A percentile compares a stretch with the other conserved stretches of the same genome.
phyloP scores from a whole-genome alignment of 345 rosid species.

The rapeseed (Brassica napus) region DNA sequence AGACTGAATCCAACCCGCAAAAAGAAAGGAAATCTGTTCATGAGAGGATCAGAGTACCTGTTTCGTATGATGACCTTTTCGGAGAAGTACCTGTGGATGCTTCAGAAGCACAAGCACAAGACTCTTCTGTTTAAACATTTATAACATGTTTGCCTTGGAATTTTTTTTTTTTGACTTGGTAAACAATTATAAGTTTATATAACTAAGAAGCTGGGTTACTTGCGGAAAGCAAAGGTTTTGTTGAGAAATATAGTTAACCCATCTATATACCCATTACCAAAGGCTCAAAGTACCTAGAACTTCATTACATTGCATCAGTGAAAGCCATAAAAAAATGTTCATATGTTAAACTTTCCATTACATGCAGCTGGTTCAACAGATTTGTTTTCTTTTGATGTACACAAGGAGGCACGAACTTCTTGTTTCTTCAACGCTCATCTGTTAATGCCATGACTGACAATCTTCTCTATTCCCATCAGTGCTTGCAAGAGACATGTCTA shows the following conservation, averaged over 20 bases:
- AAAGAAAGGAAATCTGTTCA: conserved; percentile 54
- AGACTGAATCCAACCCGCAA: conserved; percentile 41
- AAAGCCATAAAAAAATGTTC: neutral
- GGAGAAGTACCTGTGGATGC: conserved; percentile 41
- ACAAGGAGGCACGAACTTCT: neutral
- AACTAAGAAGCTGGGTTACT: no score
- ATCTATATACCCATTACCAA: conserved; percentile 12
- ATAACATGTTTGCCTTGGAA: conserved; percentile 25
- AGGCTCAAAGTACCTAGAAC: neutral
- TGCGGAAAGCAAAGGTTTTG: conserved; percentile 31
- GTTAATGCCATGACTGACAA: neutral
- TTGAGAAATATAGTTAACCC: neutral
- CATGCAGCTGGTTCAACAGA: conserved; percentile 1
- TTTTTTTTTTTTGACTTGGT: conserved; percentile 1
- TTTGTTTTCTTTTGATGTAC: conserved; percentile 22
- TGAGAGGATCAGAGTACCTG: conserved; percentile 83
- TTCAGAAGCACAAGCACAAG: conserved; percentile 28
- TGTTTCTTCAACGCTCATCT: neutral
- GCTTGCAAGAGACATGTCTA: neutral
- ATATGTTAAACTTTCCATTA: neutral
- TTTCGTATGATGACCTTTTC: conserved; percentile 74
- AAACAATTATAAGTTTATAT: conserved; percentile 23
- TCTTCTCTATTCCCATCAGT: conserved; percentile 3
- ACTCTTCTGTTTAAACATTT: conserved; percentile 28
- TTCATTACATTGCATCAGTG: conserved; percentile 18